Base-by-base conservation (phyloP, 1,139 yeast species). In the Casaregolazyma suthepensis region DNA sequence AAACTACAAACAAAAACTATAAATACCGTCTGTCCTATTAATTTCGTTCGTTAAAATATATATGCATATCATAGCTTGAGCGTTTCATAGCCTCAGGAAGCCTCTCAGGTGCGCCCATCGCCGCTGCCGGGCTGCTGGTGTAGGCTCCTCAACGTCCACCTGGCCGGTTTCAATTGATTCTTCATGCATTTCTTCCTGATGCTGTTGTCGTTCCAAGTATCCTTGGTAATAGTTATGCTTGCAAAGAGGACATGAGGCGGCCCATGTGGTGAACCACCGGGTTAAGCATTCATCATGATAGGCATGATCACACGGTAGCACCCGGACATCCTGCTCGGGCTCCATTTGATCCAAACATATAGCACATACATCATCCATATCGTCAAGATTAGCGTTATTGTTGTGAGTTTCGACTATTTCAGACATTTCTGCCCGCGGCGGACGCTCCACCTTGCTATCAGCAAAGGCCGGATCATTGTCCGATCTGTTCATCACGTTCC, bases 241-340 rank as follows among this genome's bases (percentile, higher is more conserved):
- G 69, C 96, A 87, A 75, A 84, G 81, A 12, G 96, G 95, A 65
- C 96, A 87, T 61, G 88, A 83, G 0, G 91, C 94, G 54, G 85
- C 76, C 59, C 94, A 72, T 57, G 80, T 80, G 1, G 82, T 83
- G 52, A 87, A 72, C 96, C 96, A 87, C 1, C 91, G 91, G 58
- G 85, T 90, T 52, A 87, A 75, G 69, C 96, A 87, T 22, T 77
- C 83, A 10, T 84, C 77, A 66, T 87, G 96, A 75, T 83, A 87
- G 1, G 86, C 93, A 69, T 87, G 95, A 10, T 90, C 89, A 71
- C 96, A 87, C 17, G 85, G 71, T 50, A 87, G 73, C 0, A 90
- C 93, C 54, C 95, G 77, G 0, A 87, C 87, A 2, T 71, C 68
- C 56, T 85, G 89, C 12, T 79, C 83, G 50, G 79, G 78, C 57